Conservation (phyloP, 192 early-diverging fungal species). For the Coemansia sp. region DNA sequence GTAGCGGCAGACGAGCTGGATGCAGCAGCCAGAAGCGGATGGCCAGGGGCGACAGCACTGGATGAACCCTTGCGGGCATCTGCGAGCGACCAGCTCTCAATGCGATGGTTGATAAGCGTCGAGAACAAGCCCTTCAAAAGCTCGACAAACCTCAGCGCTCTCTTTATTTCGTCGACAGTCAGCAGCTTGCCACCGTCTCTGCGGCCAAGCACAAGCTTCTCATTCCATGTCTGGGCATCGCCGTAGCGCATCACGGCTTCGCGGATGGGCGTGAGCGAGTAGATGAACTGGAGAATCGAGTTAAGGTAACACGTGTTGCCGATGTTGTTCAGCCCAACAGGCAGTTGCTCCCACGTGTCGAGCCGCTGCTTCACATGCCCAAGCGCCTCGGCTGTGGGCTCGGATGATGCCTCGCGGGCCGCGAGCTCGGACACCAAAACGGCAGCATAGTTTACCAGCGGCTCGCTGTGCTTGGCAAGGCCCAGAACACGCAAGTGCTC, state of each 20-base stretch:
- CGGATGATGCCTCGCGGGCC: conserved; percentile 13
- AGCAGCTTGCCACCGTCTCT: conserved; percentile 35
- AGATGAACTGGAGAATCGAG: conserved; percentile 78
- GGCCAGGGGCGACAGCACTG: conserved; percentile 22
- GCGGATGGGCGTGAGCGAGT: conserved; percentile 65
- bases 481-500: conserved; percentile 27
- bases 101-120: conserved; percentile 32
- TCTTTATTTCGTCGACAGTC: conserved; percentile 14
- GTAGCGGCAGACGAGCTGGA: neutral
- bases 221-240: conserved; percentile 53
- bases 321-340: conserved; percentile 77
- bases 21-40: conserved; percentile 38
- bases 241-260: conserved; percentile 59
- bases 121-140: conserved; percentile 60
- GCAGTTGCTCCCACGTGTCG: conserved; percentile 52
- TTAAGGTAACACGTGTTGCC: conserved; percentile 92
- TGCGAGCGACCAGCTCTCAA: conserved; percentile 35
- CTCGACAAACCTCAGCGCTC: conserved; percentile 52
- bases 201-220: conserved; percentile 26
- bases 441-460: conserved; percentile 34
- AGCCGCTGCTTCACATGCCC: conserved; percentile 15
- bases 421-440: conserved; percentile 15
- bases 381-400: conserved; percentile 6
- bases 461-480: conserved; percentile 21
- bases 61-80: conserved; percentile 14